Percentiles rank a stretch among this genome's conserved stretches.
These are phyloP conservation scores for Pouteria campechiana DNA, from an alignment of 179 eudicot species.

Conservation along the genomic window DNA sequence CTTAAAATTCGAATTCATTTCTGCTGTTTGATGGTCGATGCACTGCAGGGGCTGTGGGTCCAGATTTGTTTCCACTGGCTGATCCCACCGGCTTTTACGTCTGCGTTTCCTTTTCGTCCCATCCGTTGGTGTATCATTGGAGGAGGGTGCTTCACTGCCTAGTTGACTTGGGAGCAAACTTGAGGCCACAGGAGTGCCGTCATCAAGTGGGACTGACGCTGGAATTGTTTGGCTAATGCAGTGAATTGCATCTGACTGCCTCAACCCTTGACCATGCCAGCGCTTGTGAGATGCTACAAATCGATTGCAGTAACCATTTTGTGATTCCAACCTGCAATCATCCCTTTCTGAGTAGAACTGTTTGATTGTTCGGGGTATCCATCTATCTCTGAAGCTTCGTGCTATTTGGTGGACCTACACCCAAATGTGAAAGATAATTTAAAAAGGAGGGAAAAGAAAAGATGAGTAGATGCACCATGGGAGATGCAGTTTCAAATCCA, in stretches of 20 bases:
- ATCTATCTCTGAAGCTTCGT: conserved; percentile 71
- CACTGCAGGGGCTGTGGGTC: conserved; percentile 10
- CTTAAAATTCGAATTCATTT: too few relatives aligned
- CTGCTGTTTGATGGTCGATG: too few relatives aligned
- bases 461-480: too few relatives aligned
- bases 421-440: too few relatives aligned
- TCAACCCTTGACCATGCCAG: conserved; percentile 25
- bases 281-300: conserved; percentile 20
- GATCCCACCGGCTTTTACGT: conserved; percentile 88
- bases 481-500: too few relatives aligned
- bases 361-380: conserved; percentile 56
- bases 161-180: conserved; percentile 10
- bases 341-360: conserved; percentile 32
- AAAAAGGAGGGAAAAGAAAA: too few relatives aligned
- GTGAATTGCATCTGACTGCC: conserved; percentile 24
- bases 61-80: conserved; percentile 17
- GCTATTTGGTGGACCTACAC: conserved; percentile 95
- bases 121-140: conserved; percentile 3
- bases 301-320: conserved; percentile 22
- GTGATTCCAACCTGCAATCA: conserved; percentile 35
- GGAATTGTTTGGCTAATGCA: conserved; percentile 17
- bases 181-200: conserved; percentile 16
- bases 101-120: conserved; percentile 33
- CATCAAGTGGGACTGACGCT: conserved; percentile 17
- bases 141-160: conserved; percentile 10